Evolutionary conservation across 108 stramenopile species (phyloP).

Genomic region (Cyclotella atomus): DNA sequence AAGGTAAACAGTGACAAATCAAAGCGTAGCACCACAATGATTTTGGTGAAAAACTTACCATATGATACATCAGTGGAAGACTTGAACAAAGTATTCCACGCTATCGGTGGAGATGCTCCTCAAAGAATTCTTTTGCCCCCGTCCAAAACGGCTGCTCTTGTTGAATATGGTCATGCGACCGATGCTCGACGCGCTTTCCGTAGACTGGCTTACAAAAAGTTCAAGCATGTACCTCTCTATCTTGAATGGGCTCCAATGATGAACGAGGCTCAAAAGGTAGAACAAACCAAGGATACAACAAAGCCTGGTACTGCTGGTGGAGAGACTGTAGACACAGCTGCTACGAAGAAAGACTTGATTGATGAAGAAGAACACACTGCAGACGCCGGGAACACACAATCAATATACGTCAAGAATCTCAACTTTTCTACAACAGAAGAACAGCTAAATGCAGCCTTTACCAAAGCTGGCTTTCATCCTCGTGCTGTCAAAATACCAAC

Average conservation of each 20-base stretch:
- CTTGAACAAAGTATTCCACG: conserved; percentile 87
- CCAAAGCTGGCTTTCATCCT: conserved; percentile 56
- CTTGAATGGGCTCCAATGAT: conserved; percentile 96
- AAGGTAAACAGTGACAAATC: conserved; percentile 18
- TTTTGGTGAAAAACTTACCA: conserved; percentile 98
- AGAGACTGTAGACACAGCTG: neutral
- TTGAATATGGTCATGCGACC: conserved; percentile 85
- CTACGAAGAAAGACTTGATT: conserved; percentile 29
- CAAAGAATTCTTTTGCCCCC: conserved; percentile 86
- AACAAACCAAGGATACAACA: conserved; percentile 1
- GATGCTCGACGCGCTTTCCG: conserved; percentile 94
- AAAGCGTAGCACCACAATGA: conserved; percentile 81
- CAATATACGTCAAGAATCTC: conserved; percentile 96
- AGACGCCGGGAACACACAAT: conserved; percentile 55
- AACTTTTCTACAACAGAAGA: conserved; percentile 92
- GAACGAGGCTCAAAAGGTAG: conserved; percentile 22
- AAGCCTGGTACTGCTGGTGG: no score
- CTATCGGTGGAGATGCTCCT: conserved; percentile 67
- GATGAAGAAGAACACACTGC: conserved; percentile 39
- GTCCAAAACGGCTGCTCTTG: conserved; percentile 88
- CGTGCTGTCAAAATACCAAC: conserved; percentile 89
- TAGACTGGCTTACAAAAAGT: conserved; percentile 92
- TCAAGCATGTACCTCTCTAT: conserved; percentile 96
- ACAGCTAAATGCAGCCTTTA: conserved; percentile 67
- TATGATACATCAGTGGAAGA: conserved; percentile 85